Percentiles rank a stretch among this genome's conserved stretches.
Conservation (phyloP, 768 basidiomycete genomes). For the Collybia nuda region DNA sequence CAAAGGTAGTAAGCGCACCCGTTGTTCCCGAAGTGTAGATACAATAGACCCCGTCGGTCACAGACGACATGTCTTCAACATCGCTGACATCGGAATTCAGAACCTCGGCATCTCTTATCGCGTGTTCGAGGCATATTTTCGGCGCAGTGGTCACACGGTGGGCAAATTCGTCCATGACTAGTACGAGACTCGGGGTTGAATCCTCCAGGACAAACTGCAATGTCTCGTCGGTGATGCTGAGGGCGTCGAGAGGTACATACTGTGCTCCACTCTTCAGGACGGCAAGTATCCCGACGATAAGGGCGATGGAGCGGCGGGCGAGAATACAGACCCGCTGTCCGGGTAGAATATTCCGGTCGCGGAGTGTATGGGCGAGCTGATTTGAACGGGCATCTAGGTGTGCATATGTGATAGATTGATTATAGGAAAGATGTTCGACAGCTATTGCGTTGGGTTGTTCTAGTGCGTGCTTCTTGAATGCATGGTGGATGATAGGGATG, state of each 20-base stretch:
- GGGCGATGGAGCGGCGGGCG: slow-evolving; percentile 50
- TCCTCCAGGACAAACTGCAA: slow-evolving; percentile 51
- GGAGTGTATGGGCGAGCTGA: slow-evolving; percentile 43
- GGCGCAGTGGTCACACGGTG: slow-evolving; percentile 31
- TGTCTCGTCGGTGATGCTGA: slow-evolving; percentile 54
- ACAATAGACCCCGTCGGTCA: slow-evolving; percentile 50
- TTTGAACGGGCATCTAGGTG: slow-evolving; percentile 51
- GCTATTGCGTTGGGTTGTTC: slow-evolving; percentile 42
- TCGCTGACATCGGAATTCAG: slow-evolving; percentile 26
- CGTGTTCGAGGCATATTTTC: slow-evolving; percentile 30
- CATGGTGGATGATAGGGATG: slow-evolving; percentile 53
- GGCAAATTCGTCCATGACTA: slow-evolving; percentile 41
- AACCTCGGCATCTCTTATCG: slow-evolving; percentile 21
- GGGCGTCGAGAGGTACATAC: slow-evolving; percentile 60
- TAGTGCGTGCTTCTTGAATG: slow-evolving; percentile 48
- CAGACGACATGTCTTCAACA: slow-evolving; percentile 34
- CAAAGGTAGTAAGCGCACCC: slow-evolving; percentile 2
- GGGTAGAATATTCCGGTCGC: slow-evolving; percentile 38
- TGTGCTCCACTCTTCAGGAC: slow-evolving; percentile 57
- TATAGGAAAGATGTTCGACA: slow-evolving; percentile 45
- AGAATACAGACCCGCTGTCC: slow-evolving; percentile 56
- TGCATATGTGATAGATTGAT: slow-evolving; percentile 42
- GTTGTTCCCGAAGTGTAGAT: slow-evolving; percentile 61
- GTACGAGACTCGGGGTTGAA: slow-evolving; percentile 39
- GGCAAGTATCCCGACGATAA: slow-evolving; percentile 53